Base-by-base conservation (phyloP, 345 rosid species). In the Erodium maritimum region DNA sequence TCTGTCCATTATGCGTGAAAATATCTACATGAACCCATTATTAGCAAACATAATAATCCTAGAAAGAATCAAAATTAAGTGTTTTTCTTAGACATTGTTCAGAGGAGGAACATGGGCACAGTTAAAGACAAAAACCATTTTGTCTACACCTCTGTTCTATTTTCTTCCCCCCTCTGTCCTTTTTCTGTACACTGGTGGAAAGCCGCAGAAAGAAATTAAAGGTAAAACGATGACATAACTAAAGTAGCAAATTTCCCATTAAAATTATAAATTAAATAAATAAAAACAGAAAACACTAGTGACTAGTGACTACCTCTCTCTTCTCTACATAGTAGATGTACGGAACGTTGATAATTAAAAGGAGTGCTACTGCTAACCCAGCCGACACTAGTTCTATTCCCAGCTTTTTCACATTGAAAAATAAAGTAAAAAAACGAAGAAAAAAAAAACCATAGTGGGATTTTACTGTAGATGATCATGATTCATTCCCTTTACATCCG, bases 261-360 rank as follows among this genome's bases (percentile, higher is more conserved):
- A 23, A n/a, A 50, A 50, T 23, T 17, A 0, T 33, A 53, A 55
- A 48, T 53, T 5, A 19, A 19, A 37, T 7, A 20, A 25, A 57
- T 17, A 48, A 50, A 29, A 21, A 18, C 42, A 25, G 50, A 19
- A 24, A 48, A n/a, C n/a, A n/a, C n/a, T n/a, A n/a, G n/a, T n/a
- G n/a, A n/a, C n/a, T n/a, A n/a, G n/a, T n/a, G n/a, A 64, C 5
- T 10, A 13, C 56, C 11, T 53, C 53, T 65, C 23, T 65, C 71
- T 67, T 22, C 65, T 65, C 75, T 75, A n/a, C n/a, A n/a, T n/a
- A n/a, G n/a, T n/a, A 61, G 57, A 75, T 75, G 50, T 79, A 75
- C 77, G 75, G 22, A 60, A 62, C 67, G 52, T 52, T 55, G 24
- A 17, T 55, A 57, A 61, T 58, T 56, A 57, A 57, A 67, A 65